phyloP scores from a whole-genome alignment of 148 eudicot species.

The Rhododendron simsii region DNA sequence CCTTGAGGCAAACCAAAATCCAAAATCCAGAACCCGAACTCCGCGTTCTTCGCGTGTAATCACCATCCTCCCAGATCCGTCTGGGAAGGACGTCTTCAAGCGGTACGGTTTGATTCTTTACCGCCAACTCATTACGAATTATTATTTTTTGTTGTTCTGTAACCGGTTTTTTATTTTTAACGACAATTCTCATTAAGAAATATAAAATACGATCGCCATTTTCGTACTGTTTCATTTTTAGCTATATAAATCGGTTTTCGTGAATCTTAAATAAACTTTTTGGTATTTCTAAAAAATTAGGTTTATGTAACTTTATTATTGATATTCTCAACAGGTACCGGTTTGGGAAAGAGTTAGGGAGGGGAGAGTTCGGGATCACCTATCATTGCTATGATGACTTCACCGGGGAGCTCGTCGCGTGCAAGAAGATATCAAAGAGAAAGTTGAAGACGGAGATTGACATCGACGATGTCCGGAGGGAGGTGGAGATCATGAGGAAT shows the following conservation, averaged over 20 bases:
- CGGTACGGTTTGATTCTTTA: background rate
- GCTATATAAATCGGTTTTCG: background rate
- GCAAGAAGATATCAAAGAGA: conserved; percentile 62
- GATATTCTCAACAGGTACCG: conserved; percentile 23
- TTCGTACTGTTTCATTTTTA: background rate
- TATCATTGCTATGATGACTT: conserved; percentile 50
- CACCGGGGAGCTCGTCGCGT: conserved; percentile 41
- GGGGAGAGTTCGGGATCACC: conserved; percentile 67
- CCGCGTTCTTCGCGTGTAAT: background rate
- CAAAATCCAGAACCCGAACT: background rate
- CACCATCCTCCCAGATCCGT: background rate
- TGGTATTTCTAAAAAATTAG: too few relatives aligned
- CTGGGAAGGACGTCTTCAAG: background rate
- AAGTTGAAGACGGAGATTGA: conserved; percentile 61
- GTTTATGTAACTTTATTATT: background rate
- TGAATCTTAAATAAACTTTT: too few relatives aligned
- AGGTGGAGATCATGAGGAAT: conserved; percentile 65
- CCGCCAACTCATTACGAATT: background rate
- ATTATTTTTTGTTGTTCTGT: background rate
- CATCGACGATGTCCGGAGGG: conserved; percentile 65
- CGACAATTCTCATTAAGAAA: background rate
- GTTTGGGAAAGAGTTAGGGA: conserved; percentile 54
- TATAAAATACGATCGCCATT: background rate
- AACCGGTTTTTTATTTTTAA: background rate
- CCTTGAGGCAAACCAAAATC: background rate